Evolutionary conservation across 208 protist genomes (phyloP).

Genomic region (Strigomonas culicis): DNA sequence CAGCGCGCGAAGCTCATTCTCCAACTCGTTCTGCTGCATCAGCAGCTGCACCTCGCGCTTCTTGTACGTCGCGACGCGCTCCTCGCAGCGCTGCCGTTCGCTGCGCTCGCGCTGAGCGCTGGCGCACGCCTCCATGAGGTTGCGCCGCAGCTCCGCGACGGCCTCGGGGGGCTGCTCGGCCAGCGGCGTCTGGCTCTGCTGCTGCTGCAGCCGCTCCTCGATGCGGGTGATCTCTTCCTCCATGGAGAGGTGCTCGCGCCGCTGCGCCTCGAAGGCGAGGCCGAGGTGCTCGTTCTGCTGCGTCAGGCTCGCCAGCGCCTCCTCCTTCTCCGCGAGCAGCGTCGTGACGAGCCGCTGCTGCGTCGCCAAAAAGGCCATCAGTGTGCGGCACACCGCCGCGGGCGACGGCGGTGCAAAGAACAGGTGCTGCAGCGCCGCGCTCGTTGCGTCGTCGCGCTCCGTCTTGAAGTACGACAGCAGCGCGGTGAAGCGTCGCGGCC

Average conservation of each 20-base stretch:
- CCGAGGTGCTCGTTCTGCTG: neutral
- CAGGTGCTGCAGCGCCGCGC: neutral
- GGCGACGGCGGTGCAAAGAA: neutral
- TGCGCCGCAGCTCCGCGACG: neutral
- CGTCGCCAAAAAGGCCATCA: neutral
- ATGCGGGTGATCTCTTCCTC: neutral
- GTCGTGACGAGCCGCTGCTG: neutral
- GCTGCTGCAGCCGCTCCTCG: neutral
- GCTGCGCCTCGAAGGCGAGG: neutral
- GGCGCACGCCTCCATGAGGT: neutral
- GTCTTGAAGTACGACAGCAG: neutral
- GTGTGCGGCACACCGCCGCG: neutral
- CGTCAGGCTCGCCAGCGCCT: neutral
- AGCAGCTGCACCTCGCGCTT: neutral
- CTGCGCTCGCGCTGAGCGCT: neutral
- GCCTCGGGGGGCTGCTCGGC: too few species aligned
- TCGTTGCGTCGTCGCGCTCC: neutral
- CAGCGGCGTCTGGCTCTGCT: neutral
- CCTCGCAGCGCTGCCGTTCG: neutral
- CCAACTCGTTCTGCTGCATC: slow-evolving; percentile 2
- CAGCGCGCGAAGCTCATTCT: slow-evolving; percentile 15
- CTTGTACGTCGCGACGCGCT: slow-evolving; percentile 1
- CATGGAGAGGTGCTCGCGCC: neutral
- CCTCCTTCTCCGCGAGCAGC: neutral
- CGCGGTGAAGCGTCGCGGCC: neutral